A percentile compares a stretch with the other conserved stretches of the same genome.
Evolutionary conservation across 768 basidiomycete species (phyloP).

Genomic region (Leccinum imitatum): DNA sequence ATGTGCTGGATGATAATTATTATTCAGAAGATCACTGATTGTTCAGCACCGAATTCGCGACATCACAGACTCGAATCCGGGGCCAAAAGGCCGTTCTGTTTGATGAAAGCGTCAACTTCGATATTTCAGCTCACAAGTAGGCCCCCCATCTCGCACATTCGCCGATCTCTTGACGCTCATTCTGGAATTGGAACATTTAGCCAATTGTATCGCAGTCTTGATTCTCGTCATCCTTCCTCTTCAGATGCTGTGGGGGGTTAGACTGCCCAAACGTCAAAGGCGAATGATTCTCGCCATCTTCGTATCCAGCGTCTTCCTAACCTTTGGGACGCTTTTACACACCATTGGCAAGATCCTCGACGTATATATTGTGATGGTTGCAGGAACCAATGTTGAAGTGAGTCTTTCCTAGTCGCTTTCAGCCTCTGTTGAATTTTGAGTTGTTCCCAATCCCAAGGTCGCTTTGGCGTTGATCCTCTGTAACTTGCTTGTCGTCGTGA

Average conservation of each 20-base stretch:
- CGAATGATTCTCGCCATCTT: slow-evolving; percentile 25
- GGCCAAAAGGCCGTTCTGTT: background rate
- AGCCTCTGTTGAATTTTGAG: background rate
- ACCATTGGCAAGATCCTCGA: background rate
- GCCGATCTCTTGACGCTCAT: background rate
- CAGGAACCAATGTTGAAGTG: background rate
- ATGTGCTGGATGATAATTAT: slow-evolving; percentile 10
- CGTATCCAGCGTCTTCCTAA: slow-evolving; percentile 18
- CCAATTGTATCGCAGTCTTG: background rate
- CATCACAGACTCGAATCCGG: background rate
- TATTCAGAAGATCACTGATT: slow-evolving; percentile 7
- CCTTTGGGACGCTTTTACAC: slow-evolving; percentile 17
- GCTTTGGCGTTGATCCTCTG: background rate
- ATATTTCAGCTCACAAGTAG: background rate
- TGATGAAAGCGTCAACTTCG: background rate
- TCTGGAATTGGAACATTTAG: background rate
- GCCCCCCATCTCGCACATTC: background rate
- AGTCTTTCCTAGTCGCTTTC: background rate
- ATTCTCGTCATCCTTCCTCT: slow-evolving; percentile 10
- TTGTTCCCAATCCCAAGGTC: background rate
- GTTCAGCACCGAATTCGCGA: background rate
- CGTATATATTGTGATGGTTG: background rate
- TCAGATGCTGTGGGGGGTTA: slow-evolving; percentile 21
- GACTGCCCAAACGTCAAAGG: slow-evolving; percentile 17
- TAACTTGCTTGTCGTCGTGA: background rate